Conservation (phyloP, 2,329 filamentous ascomycete genomes). For the Xylaria sp. region DNA sequence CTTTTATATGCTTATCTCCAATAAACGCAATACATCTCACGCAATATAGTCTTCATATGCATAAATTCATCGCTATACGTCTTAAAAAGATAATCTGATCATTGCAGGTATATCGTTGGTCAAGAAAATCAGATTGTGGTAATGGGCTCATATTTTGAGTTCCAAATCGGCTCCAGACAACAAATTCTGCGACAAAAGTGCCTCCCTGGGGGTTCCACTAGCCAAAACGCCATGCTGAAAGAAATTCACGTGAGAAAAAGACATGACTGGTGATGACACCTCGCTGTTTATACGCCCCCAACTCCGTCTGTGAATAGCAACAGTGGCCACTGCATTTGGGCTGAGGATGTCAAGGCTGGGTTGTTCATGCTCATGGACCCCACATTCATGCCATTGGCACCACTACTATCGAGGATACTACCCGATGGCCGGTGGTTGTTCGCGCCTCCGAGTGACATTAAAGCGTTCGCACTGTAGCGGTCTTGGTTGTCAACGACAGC, state of each 20-base stretch:
- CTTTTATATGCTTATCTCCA: slow-evolving; percentile 16
- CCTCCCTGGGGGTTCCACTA: slow-evolving; percentile 14
- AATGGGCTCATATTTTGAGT: neutral
- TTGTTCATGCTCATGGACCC: slow-evolving; percentile 44
- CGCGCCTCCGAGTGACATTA: slow-evolving; percentile 58
- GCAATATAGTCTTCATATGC: slow-evolving; percentile 18
- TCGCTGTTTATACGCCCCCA: slow-evolving; percentile 42
- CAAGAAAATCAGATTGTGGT: neutral
- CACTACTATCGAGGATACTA: slow-evolving; percentile 40
- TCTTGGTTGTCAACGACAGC: slow-evolving; percentile 63
- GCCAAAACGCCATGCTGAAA: slow-evolving; percentile 33
- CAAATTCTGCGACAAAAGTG: slow-evolving; percentile 4
- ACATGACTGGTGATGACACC: neutral
- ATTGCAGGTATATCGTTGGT: slow-evolving; percentile 12
- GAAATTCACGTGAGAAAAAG: slow-evolving; percentile 6
- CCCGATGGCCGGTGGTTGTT: slow-evolving; percentile 35
- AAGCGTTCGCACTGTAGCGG: slow-evolving; percentile 60
- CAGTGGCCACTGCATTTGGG: slow-evolving; percentile 50
- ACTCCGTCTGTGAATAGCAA: slow-evolving; percentile 49
- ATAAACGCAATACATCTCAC: slow-evolving; percentile 1
- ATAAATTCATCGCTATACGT: slow-evolving; percentile 16
- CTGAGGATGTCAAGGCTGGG: slow-evolving; percentile 41
- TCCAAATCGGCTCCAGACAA: slow-evolving; percentile 12
- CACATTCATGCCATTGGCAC: slow-evolving; percentile 40
- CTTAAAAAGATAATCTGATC: slow-evolving; percentile 5